Evolutionary conservation across 1,284 basidiomycete genomes (phyloP).

Genomic region (Wallemia mellicola): DNA sequence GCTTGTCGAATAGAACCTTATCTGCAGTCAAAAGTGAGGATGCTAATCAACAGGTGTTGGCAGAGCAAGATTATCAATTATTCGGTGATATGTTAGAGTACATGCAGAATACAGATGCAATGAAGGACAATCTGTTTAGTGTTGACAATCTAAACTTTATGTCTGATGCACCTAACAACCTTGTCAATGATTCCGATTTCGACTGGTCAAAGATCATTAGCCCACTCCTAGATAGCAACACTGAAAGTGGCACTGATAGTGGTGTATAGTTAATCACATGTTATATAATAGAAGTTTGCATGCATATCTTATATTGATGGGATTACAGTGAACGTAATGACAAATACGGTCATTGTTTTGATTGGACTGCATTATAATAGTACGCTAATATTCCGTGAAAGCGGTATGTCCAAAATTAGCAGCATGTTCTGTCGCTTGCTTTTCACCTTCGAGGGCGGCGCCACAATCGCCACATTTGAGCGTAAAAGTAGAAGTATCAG

Average conservation of each 20-base stretch:
- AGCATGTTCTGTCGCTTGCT: conserved; percentile 62
- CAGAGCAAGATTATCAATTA: not conserved
- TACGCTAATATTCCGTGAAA: not conserved
- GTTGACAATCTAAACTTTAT: not conserved
- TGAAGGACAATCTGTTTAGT: not conserved
- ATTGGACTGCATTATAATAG: no score
- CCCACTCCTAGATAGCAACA: no score
- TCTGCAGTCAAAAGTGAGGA: not conserved
- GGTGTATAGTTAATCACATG: no score
- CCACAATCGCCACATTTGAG: conserved; percentile 14
- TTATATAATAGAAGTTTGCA: no score
- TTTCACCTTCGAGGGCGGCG: conserved; percentile 62
- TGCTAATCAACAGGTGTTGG: not conserved
- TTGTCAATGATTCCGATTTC: not conserved
- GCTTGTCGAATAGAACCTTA: no score
- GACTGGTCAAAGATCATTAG: not conserved
- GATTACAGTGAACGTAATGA: no score
- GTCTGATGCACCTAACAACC: not conserved
- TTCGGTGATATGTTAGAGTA: not conserved
- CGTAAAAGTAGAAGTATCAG: conserved; percentile 28
- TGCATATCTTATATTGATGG: no score
- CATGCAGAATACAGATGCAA: not conserved
- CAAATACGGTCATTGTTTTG: no score
- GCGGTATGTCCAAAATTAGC: conserved; percentile 39
- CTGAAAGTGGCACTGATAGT: no score